Evolutionary conservation across 2,329 filamentous ascomycete species (phyloP), one percentile per base, ranked within the genome.

Genomic region (Pseudocercospora fuligena): DNA sequence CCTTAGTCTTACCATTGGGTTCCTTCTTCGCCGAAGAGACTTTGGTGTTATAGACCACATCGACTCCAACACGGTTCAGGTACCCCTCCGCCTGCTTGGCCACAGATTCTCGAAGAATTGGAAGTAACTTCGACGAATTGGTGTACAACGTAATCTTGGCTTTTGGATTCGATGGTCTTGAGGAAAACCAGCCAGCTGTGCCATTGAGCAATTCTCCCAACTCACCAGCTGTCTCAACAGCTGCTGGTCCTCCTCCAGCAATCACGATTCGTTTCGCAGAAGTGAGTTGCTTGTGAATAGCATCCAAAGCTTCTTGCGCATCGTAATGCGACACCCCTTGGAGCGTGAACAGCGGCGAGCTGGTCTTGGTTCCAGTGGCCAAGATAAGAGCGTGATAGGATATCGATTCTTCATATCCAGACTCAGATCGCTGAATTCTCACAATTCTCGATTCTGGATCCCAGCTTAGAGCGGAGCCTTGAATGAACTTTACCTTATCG

Each of bases 61-160:
- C 57, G 94, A 98, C 77, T 94, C 94, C 29, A 86, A 84, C 84
- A 86, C 77, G 4, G 79, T 97, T 66, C 96, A 95, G 76, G 79
- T 97, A 66, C 3, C 14, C 14, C 59, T 66, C 64, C 9, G 85
- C 85, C 21, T 75, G 70, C 23, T 76, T 73, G 66, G 75, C 65
- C 69, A 84, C 69, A 65, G 75, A 64, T 69, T 74, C 70, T 56
- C 82, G 74, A 63, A 85, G 69, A 58, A 73, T 70, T 31, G 77
- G 76, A n/a, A 84, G 77, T 1, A 82, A 77, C 53, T 75, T 77
- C n/a, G 71, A 70, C 1, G 72, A 71, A 8, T 78, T 75, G 2
- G 80, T 81, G 66, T 83, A 69, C 61, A 85, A 71, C 3, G 80
- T 84, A 66, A 84, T 80, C 53, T 76, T 73, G 5, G 73, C 74